Evolutionary conservation across 345 rosid genomes (phyloP).

Genomic region (Populus euphratica): DNA sequence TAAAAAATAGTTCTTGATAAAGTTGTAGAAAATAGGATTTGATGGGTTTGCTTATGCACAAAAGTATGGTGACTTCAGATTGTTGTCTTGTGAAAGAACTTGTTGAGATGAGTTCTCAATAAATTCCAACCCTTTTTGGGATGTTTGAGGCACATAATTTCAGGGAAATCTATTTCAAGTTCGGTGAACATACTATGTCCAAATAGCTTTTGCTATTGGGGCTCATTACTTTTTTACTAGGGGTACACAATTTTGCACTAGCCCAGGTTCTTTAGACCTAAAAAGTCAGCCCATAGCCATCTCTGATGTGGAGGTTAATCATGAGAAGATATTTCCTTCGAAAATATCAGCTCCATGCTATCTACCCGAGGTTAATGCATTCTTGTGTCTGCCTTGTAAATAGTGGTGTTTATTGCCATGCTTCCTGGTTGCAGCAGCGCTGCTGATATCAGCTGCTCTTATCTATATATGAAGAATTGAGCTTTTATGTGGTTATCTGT

Average conservation of each 20-base stretch:
- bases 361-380: not conserved
- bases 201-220: constrained; percentile 11
- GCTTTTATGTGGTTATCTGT: not conserved
- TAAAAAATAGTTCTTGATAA: not conserved
- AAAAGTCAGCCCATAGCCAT: constrained; percentile 1
- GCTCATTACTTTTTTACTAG: constrained; percentile 3
- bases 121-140: not conserved
- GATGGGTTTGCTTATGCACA: not conserved
- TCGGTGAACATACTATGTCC: constrained; percentile 15
- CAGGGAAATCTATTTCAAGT: constrained; percentile 24
- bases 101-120: not conserved
- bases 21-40: not conserved
- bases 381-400: constrained; percentile 6
- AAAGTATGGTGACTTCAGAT: not conserved
- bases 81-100: not conserved
- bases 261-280: constrained; percentile 15
- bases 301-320: constrained; percentile 13
- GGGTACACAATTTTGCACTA: constrained; percentile 7
- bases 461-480: not conserved
- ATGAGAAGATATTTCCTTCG: not conserved
- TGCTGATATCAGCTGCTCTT: not conserved
- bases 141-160: constrained; percentile 7
- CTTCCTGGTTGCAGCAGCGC: not conserved
- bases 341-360: constrained; percentile 12
- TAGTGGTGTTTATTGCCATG: not conserved